Evolutionary conservation across 352 stramenopile species (phyloP), one percentile per base, ranked within the genome.

Genomic region (Globisporangium yorkense): DNA sequence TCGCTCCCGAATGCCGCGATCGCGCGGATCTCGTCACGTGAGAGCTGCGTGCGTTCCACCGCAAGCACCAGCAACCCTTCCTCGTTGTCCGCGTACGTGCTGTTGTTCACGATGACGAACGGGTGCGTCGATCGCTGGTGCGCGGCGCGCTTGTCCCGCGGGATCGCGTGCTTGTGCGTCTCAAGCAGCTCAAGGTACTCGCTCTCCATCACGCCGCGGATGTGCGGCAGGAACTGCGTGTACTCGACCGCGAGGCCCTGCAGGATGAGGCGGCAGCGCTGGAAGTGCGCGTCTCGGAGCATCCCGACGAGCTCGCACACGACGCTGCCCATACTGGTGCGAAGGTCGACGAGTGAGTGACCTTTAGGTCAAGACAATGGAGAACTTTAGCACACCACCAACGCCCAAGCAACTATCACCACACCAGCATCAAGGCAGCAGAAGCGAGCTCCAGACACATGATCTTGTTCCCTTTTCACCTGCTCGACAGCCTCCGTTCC

Each of bases 281-380:
- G 80, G 63, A 76, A 88, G 43, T 79, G 68, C 16, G 71, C 70
- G 51, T 88, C 80, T 2, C 72, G 67, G 21, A 85, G 67, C 31
- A 77, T 58, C 5, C 80, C 80, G 18, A 80, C 72, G 49, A 90
- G 65, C 64, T 88, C 80, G n/a, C 72, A 87, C 13, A 67, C 43
- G 55, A 64, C 35, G 61, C 58, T 74, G 41, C 24, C 39, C 39
- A 60, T 58, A 12, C 13, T 60, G 43, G 15, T 16, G 37, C 29
- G 41, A 57, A 58, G 27, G 21, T 24, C 31, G 18, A 5, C 33
- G 33, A 9, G 33, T 37, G 33, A 37, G 9, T 37, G 12, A 15
- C 10, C 37, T 43, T 43, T 15, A 43, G 7, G 12, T 43, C 10
- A 43, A 43, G 37, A 10, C 21, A 24, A 24, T 24, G 21, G 21